Conservation (phyloP, 805 yeast species). For the Wickerhamomyces xylosicus region DNA sequence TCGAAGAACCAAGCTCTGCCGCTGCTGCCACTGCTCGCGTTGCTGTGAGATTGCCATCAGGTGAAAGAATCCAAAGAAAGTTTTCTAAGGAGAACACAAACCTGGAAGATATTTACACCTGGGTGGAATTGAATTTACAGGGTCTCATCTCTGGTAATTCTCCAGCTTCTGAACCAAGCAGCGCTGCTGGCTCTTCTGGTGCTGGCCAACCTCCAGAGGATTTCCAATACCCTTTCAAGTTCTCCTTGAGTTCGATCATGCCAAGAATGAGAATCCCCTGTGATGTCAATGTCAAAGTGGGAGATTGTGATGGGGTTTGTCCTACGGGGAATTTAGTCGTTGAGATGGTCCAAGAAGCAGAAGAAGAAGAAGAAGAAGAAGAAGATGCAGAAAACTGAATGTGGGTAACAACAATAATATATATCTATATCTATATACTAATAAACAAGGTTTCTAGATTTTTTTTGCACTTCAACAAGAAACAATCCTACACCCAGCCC, state of each 20-base stretch:
- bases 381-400: no score
- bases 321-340: constrained; percentile 60
- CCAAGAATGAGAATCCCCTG: constrained; percentile 39
- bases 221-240: constrained; percentile 37
- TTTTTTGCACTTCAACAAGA: no score
- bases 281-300: constrained; percentile 21
- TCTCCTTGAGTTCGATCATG: constrained; percentile 43
- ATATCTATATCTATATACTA: no score
- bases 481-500: no score
- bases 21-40: constrained; percentile 46
- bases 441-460: no score
- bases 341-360: constrained; percentile 24
- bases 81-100: constrained; percentile 36
- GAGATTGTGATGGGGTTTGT: constrained; percentile 37
- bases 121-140: constrained; percentile 41
- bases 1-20: constrained; percentile 24
- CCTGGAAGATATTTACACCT: constrained; percentile 56
- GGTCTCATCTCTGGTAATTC: constrained; percentile 12
- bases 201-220: constrained; percentile 23
- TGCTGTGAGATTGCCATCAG: constrained; percentile 58
- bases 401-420: no score
- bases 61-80: constrained; percentile 44
- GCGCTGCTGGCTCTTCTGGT: constrained; percentile 8
- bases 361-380: no score
- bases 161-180: no score